A percentile compares a stretch with the other conserved stretches of the same genome.
phyloP scores from a whole-genome alignment of 2,329 filamentous ascomycete species.

The Clarireedia monteithiana region DNA sequence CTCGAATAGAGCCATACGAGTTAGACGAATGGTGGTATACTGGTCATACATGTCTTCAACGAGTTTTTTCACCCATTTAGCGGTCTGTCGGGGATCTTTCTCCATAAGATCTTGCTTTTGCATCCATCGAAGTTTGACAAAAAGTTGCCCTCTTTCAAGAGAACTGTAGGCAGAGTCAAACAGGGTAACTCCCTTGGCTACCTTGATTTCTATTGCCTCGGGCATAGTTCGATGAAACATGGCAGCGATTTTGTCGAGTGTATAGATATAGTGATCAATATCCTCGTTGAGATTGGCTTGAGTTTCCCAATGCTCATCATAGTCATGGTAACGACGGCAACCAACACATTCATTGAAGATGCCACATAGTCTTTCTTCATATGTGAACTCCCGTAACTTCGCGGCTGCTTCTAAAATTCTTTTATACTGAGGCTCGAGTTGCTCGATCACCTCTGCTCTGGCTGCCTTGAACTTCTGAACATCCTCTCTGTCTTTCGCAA shows the following conservation, averaged over 20 bases:
- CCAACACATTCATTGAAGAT: slow-evolving; percentile 1
- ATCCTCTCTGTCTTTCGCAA: slow-evolving; percentile 1
- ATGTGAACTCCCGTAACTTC: slow-evolving; percentile 2
- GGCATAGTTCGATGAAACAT: slow-evolving; percentile 3
- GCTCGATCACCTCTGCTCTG: background rate
- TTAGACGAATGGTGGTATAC: background rate
- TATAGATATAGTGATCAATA: slow-evolving; percentile 8
- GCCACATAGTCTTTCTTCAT: background rate
- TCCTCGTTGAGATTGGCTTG: background rate
- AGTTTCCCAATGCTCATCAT: slow-evolving; percentile 1
- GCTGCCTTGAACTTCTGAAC: slow-evolving; percentile 2
- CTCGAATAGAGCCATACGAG: background rate
- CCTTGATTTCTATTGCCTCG: background rate
- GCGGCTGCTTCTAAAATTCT: slow-evolving; percentile 2
- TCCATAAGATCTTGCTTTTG: background rate
- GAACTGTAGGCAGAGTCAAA: background rate
- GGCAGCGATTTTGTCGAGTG: slow-evolving; percentile 1
- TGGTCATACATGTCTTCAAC: slow-evolving; percentile 5
- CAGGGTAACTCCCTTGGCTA: slow-evolving; percentile 3
- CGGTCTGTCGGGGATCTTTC: background rate
- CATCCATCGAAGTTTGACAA: slow-evolving; percentile 6
- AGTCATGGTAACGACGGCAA: slow-evolving; percentile 2
- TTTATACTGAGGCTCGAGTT: slow-evolving; percentile 8
- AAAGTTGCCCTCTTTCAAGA: background rate
- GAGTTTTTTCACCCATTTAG: background rate